These are phyloP conservation scores for Fraxinus excelsior DNA, from an alignment of 257 asterid genomes.

Conservation along the genomic window DNA sequence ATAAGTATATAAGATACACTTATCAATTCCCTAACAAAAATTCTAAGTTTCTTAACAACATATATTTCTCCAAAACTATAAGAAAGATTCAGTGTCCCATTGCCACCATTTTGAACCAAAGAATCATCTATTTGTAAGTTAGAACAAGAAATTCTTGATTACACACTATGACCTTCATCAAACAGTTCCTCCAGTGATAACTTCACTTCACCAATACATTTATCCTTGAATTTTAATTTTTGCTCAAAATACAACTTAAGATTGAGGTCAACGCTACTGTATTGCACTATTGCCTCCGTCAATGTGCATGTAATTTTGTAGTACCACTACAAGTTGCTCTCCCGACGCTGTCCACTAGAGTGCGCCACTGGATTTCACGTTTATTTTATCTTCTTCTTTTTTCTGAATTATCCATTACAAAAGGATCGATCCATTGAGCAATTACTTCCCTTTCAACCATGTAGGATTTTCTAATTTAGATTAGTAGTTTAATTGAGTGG, in stretches of 20 bases:
- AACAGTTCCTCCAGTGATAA: background rate
- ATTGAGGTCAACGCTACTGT: background rate
- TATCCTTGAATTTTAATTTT: background rate
- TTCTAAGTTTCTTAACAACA: background rate
- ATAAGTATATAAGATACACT: no score
- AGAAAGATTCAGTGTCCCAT: background rate
- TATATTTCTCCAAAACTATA: background rate
- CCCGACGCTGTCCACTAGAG: slow-evolving; percentile 3
- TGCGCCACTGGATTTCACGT: background rate
- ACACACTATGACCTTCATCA: background rate
- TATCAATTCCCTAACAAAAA: background rate
- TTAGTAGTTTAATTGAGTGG: no score
- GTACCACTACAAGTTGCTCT: slow-evolving; percentile 11
- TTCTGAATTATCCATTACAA: no score
- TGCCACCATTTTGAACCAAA: no score
- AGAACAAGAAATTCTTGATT: background rate
- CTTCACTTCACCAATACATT: slow-evolving; percentile 17
- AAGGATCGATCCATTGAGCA: no score
- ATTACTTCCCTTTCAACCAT: no score
- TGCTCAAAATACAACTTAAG: slow-evolving; percentile 5
- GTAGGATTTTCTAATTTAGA: no score
- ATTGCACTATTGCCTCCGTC: background rate
- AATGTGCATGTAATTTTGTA: background rate
- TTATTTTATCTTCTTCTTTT: no score
- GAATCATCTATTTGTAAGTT: background rate